A percentile compares a stretch with the other conserved stretches of the same genome.
These are phyloP conservation scores for Venturia carpophila DNA, from an alignment of 2,329 filamentous ascomycete genomes.

Conservation along the genomic window DNA sequence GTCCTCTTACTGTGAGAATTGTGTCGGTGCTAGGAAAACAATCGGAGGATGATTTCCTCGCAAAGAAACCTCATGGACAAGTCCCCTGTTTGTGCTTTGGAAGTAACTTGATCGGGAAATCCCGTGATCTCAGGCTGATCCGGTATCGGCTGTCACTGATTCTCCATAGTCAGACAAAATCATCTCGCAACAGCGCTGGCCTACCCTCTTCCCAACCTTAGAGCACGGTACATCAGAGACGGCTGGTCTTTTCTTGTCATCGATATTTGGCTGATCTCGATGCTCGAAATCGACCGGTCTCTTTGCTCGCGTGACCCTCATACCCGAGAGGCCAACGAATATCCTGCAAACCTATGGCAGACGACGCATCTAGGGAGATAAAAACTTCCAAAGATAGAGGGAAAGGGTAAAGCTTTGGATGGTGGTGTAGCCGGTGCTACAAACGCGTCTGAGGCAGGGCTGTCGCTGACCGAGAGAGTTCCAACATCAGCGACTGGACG, in stretches of 20 bases:
- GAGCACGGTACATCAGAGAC: neutral
- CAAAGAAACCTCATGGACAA: neutral
- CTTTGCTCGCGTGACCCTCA: neutral
- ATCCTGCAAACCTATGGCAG: neutral
- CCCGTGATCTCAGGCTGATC: neutral
- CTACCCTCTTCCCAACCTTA: neutral
- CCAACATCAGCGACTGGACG: slow-evolving; percentile 9
- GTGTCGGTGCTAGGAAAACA: neutral
- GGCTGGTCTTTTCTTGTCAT: neutral
- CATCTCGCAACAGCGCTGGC: neutral
- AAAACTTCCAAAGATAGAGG: neutral
- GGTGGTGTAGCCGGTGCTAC: neutral
- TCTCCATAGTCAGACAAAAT: too few relatives aligned
- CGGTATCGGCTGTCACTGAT: neutral
- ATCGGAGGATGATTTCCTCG: neutral
- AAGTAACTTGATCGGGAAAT: neutral
- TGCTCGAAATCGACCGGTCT: neutral
- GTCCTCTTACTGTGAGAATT: neutral
- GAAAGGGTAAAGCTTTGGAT: slow-evolving; percentile 8
- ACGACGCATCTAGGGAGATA: neutral
- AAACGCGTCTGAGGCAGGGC: neutral
- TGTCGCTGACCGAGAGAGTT: slow-evolving; percentile 12
- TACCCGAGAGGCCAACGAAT: neutral
- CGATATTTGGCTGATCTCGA: too few relatives aligned
- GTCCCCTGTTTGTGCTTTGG: neutral